Evolutionary conservation across 1,284 basidiomycete species (phyloP), one percentile per base, ranked within the genome.

Genomic region (Leucoagaricus sp.): DNA sequence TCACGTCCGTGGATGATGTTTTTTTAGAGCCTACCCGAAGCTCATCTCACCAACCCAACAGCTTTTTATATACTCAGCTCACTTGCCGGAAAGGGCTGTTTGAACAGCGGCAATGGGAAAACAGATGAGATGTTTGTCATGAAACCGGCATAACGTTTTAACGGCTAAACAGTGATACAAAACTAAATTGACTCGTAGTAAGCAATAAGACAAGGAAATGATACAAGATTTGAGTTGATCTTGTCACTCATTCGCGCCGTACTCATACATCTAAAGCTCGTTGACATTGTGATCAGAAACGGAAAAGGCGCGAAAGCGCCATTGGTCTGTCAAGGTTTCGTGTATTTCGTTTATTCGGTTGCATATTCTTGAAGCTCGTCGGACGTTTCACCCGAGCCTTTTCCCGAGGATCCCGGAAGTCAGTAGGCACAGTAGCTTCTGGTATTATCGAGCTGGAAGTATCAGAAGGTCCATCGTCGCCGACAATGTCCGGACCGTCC

Each of bases 341-440:
- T 25, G 48, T 55, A 31, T 53, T 53, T 28, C 26, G 36, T 25
- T 50, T 55, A 31, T 53, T 53, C 25, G 58, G 55, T 21, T 53
- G 51, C 13, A 52, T 60, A 40, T 65, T 61, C 17, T 58, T 58
- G 36, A 59, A 51, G 21, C 41, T 62, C 13, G 15, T 10, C 9
- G 66, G 65, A 34, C 64, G 63, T 49, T 63, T 65, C 26, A 69
- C 68, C 10, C 67, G 63, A 31, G 60, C 65, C 23, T 60, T 64
- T 10, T 57, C 60, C 46, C 67, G 61, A n/a, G 69, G 67, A 51
- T 70, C 67, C 44, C 59, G 63, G 49, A 63, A 62, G 28, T 51
- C 55, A n/a, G 17, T 3, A n/a, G 26, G 40, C 40, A 50, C 5
- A 12, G 26, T 57, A 8, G 49, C 42, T 57, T 45, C 19, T 15